Evolutionary conservation across 2,329 filamentous ascomycete genomes (phyloP).

Genomic region (Aspergillus floridensis): DNA sequence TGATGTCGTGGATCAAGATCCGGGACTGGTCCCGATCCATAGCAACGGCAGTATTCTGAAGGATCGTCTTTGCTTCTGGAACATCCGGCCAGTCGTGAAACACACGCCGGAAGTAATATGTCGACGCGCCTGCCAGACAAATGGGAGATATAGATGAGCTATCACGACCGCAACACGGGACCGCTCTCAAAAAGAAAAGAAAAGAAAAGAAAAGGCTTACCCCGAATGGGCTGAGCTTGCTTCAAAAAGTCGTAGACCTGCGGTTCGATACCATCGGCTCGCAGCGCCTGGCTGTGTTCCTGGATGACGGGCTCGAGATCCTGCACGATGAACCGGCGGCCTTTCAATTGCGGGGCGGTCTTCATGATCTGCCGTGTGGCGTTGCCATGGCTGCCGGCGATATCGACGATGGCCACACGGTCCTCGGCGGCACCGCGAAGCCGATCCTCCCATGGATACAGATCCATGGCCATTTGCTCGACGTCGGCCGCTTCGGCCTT

Average conservation of each 20-base stretch:
- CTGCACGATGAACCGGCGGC: conserved; percentile 22
- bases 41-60: conserved; percentile 20
- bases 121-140: conserved; percentile 18
- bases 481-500: conserved; percentile 12
- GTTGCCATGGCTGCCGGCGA: conserved; percentile 22
- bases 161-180: no score
- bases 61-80: conserved; percentile 15
- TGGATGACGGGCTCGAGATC: conserved; percentile 17
- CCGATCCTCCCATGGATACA: conserved; percentile 19
- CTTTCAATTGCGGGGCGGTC: conserved; percentile 13
- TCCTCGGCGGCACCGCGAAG: conserved; percentile 7
- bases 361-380: conserved; percentile 15
- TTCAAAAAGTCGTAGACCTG: conserved; percentile 23
- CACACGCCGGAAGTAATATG: conserved; percentile 32
- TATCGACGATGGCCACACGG: conserved; percentile 21
- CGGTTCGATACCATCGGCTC: conserved; percentile 14
- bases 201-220: conserved; percentile 2
- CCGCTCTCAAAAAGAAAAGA: no score
- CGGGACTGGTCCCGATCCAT: conserved; percentile 20
- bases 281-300: conserved; percentile 10
- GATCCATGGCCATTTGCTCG: conserved; percentile 19
- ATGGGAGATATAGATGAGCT: background rate
- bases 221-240: conserved; percentile 21
- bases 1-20: conserved; percentile 27
- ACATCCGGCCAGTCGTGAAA: conserved; percentile 30